A percentile compares a stretch with the other conserved stretches of the same genome.
phyloP scores from a whole-genome alignment of 371 early-diverging fungal genomes.

The Polyrhizophydium stewartii region DNA sequence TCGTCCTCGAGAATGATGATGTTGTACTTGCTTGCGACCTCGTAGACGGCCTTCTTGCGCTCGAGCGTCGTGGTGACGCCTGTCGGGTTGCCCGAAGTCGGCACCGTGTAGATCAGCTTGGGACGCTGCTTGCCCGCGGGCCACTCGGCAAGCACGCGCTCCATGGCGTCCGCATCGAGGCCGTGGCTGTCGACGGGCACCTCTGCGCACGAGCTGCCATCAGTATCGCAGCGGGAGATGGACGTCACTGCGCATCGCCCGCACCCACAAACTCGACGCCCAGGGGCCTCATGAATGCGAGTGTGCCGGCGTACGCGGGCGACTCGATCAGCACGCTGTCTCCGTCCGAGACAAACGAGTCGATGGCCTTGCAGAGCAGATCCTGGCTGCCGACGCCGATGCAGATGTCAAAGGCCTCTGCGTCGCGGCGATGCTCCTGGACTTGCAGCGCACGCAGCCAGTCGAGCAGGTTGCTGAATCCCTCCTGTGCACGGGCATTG shows the following conservation, averaged over 20 bases:
- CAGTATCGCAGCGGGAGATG: slow-evolving; percentile 17
- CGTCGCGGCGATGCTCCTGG: slow-evolving; percentile 56
- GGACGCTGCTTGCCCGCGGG: slow-evolving; percentile 41
- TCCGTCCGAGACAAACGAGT: slow-evolving; percentile 63
- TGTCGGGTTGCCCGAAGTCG: slow-evolving; percentile 71
- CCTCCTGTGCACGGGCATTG: slow-evolving; percentile 37
- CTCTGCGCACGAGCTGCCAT: slow-evolving; percentile 18
- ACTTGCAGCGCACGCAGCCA: slow-evolving; percentile 64
- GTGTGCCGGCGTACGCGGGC: slow-evolving; percentile 70
- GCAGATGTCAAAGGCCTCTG: slow-evolving; percentile 53
- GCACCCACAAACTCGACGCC: slow-evolving; percentile 57
- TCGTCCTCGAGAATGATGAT: slow-evolving; percentile 74
- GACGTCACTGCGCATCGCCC: neutral
- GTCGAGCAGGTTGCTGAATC: slow-evolving; percentile 54
- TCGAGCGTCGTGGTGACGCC: slow-evolving; percentile 58
- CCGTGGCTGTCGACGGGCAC: slow-evolving; percentile 43
- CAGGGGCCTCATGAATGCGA: slow-evolving; percentile 66
- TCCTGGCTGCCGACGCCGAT: slow-evolving; percentile 77
- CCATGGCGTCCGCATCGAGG: slow-evolving; percentile 59
- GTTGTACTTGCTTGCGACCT: slow-evolving; percentile 52
- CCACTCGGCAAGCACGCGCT: slow-evolving; percentile 53
- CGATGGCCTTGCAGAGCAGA: slow-evolving; percentile 60
- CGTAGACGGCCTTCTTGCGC: slow-evolving; percentile 59
- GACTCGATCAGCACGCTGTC: slow-evolving; percentile 65
- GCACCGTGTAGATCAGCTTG: slow-evolving; percentile 57